Conservation (phyloP, 2,329 filamentous ascomycete species). For the Aureobasidium sp. region DNA sequence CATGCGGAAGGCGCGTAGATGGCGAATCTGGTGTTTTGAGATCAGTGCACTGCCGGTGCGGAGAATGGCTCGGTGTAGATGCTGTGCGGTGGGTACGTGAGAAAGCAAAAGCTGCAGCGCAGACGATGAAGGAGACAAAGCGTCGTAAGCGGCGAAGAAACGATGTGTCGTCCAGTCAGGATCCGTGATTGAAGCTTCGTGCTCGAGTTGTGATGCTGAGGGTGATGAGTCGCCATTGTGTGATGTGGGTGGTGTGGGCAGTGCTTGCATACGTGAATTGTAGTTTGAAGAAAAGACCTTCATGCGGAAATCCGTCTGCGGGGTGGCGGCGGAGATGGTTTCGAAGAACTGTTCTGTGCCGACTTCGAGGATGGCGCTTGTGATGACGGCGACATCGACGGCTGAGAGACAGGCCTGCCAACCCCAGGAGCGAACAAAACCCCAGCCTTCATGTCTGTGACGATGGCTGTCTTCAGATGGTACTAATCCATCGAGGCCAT, state of each 20-base stretch:
- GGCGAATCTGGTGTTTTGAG: slow-evolving; percentile 87
- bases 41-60: slow-evolving; percentile 85
- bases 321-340: slow-evolving; percentile 10
- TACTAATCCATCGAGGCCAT: slow-evolving; percentile 88
- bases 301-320: slow-evolving; percentile 13
- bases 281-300: slow-evolving; percentile 16
- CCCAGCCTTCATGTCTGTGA: slow-evolving; percentile 83
- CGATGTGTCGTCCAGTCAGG: slow-evolving; percentile 41
- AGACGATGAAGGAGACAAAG: slow-evolving; percentile 38
- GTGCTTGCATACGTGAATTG: slow-evolving; percentile 21
- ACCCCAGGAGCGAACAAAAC: slow-evolving; percentile 94
- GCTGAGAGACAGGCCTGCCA: slow-evolving; percentile 93
- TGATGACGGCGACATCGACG: slow-evolving; percentile 85
- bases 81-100: slow-evolving; percentile 74
- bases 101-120: slow-evolving; percentile 66
- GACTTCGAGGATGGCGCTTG: slow-evolving; percentile 87
- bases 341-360: slow-evolving; percentile 37
- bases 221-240: slow-evolving; percentile 24
- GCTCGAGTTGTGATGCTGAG: slow-evolving; percentile 15
- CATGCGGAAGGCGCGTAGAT: slow-evolving; percentile 86
- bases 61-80: slow-evolving; percentile 85
- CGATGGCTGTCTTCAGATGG: slow-evolving; percentile 59
- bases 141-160: slow-evolving; percentile 53
- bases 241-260: slow-evolving; percentile 25
- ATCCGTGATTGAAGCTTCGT: slow-evolving; percentile 22